These are phyloP conservation scores for Ophiocordyceps robertsii DNA, from an alignment of 2,329 filamentous ascomycete genomes.

Conservation along the genomic window DNA sequence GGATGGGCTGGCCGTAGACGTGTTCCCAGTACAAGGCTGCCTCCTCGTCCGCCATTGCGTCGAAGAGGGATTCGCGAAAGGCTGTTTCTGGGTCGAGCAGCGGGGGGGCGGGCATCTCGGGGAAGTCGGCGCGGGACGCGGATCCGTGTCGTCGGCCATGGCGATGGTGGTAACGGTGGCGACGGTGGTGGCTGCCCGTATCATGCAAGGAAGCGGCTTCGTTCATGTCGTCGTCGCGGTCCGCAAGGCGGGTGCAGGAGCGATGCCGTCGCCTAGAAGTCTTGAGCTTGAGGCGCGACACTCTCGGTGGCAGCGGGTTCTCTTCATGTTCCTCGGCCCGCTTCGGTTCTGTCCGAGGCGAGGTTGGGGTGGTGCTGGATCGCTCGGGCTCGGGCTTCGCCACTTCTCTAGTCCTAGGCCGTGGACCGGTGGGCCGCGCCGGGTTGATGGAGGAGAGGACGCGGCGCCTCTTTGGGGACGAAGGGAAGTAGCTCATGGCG, in stretches of 20 bases:
- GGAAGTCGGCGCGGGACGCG: slow-evolving; percentile 19
- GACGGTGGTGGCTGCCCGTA: slow-evolving; percentile 16
- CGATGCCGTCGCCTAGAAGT: slow-evolving; percentile 11
- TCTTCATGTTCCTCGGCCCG: slow-evolving; percentile 6
- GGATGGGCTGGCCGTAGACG: slow-evolving; percentile 92
- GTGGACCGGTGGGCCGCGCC: slow-evolving; percentile 6
- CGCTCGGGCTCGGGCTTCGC: background rate
- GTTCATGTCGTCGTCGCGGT: slow-evolving; percentile 10
- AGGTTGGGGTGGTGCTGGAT: background rate
- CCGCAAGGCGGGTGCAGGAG: slow-evolving; percentile 5
- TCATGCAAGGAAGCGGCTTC: slow-evolving; percentile 1
- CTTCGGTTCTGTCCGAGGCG: background rate
- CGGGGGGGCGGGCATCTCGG: slow-evolving; percentile 31
- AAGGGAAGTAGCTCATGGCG: slow-evolving; percentile 18
- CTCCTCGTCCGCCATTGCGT: slow-evolving; percentile 93
- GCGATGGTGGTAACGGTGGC: slow-evolving; percentile 15
- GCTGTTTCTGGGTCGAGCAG: slow-evolving; percentile 56
- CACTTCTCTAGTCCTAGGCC: background rate
- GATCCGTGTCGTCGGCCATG: slow-evolving; percentile 24
- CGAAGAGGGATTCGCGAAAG: slow-evolving; percentile 89
- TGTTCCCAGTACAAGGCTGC: slow-evolving; percentile 89
- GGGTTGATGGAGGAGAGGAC: slow-evolving; percentile 36
- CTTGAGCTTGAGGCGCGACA: slow-evolving; percentile 21
- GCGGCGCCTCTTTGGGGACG: slow-evolving; percentile 29
- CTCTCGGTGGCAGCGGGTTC: slow-evolving; percentile 13